Percentiles rank a stretch among this genome's conserved stretches.
Conservation (phyloP, 352 stramenopile species). For the Achlya hypogyna region DNA sequence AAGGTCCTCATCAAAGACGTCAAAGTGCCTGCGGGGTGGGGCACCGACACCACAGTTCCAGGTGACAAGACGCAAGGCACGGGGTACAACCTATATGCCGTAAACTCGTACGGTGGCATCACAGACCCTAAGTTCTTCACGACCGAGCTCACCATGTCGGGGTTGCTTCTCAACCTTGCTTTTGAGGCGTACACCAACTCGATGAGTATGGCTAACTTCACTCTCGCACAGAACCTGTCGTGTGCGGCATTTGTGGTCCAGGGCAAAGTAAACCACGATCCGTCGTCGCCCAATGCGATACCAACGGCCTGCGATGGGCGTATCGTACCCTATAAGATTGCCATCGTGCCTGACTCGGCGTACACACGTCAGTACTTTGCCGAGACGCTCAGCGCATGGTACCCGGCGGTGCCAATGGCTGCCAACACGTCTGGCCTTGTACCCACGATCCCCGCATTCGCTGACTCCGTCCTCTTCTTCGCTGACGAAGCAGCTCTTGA, state of each 20-base stretch:
- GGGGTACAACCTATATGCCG: conserved; percentile 40
- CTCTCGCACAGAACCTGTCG: not conserved
- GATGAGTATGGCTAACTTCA: not conserved
- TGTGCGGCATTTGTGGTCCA: conserved; percentile 23
- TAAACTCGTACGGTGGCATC: no score
- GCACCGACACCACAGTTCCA: conserved; percentile 23
- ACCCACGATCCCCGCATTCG: conserved; percentile 28
- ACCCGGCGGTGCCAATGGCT: conserved; percentile 33
- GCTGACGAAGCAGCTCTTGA: conserved; percentile 24
- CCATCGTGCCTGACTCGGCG: conserved; percentile 38
- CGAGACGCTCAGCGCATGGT: conserved; percentile 50
- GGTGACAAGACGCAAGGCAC: conserved; percentile 34
- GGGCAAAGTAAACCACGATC: conserved; percentile 31
- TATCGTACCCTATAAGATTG: conserved; percentile 49
- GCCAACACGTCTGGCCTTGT: conserved; percentile 13
- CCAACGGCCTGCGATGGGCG: conserved; percentile 30
- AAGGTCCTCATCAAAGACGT: conserved; percentile 43
- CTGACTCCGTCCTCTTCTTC: conserved; percentile 32
- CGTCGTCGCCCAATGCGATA: conserved; percentile 28
- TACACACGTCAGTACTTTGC: conserved; percentile 58
- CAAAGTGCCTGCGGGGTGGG: conserved; percentile 39
- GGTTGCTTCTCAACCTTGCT: not conserved
- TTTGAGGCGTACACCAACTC: not conserved
- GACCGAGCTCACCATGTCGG: conserved; percentile 12
- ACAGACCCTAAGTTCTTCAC: not conserved